Conservation (phyloP, 148 eudicot species). For the Heliosperma pusillum region DNA sequence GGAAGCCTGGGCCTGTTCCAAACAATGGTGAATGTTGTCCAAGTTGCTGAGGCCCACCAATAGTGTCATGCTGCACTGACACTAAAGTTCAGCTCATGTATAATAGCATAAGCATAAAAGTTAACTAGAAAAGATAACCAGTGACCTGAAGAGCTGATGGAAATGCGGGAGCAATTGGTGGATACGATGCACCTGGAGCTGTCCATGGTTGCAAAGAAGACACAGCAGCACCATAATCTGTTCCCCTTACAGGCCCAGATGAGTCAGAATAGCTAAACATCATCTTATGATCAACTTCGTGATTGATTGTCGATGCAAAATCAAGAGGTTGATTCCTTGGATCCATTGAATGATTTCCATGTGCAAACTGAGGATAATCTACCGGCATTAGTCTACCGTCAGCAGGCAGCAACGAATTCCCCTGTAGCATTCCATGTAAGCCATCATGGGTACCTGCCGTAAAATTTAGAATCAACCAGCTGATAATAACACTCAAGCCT, state of each 20-base stretch:
- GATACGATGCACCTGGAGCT: conserved; percentile 50
- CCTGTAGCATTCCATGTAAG: conserved; percentile 42
- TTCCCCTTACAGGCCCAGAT: conserved; percentile 38
- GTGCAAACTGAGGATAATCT: conserved; percentile 46
- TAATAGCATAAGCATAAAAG: not conserved
- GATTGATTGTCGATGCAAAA: conserved; percentile 56
- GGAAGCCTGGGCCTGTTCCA: conserved; percentile 61
- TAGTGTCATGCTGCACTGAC: conserved; percentile 51
- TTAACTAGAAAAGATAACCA: conserved; percentile 13
- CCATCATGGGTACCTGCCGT: conserved; percentile 58
- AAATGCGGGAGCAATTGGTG: conserved; percentile 48
- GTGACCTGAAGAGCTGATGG: conserved; percentile 62
- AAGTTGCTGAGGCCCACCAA: conserved; percentile 44
- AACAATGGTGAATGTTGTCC: conserved; percentile 60
- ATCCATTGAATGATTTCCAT: conserved; percentile 39
- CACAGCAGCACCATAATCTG: conserved; percentile 31
- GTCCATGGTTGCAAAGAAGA: conserved; percentile 55
- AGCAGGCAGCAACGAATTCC: conserved; percentile 40
- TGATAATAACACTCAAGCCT: not conserved
- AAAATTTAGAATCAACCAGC: conserved; percentile 20
- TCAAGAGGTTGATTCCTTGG: conserved; percentile 66
- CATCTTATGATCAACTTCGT: conserved; percentile 44
- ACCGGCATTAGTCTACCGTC: conserved; percentile 34
- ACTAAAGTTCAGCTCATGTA: conserved; percentile 20
- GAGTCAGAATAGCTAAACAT: conserved; percentile 41